Percentiles rank a stretch among this genome's conserved stretches.
Evolutionary conservation across 306 rosid genomes (phyloP).

Genomic region (Sphenostylis stenocarpa): DNA sequence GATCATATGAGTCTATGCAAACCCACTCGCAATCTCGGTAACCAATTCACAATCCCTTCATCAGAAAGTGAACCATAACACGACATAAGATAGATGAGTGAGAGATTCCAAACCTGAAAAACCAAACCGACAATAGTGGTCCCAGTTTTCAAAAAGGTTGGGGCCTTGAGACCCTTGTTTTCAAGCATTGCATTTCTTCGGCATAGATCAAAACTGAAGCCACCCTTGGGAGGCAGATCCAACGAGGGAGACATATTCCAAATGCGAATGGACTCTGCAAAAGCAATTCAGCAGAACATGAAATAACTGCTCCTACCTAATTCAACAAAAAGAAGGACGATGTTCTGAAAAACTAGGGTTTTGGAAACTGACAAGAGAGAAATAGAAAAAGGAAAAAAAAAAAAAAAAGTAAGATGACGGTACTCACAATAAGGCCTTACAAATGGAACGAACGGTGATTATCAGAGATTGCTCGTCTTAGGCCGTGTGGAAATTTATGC

Average conservation of each 20-base stretch:
- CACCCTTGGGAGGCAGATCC: constrained; percentile 85
- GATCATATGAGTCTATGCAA: background rate
- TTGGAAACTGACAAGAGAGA: background rate
- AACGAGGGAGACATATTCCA: constrained; percentile 53
- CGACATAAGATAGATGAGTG: too few relatives aligned
- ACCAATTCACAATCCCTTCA: background rate
- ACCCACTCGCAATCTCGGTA: background rate
- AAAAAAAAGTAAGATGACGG: background rate
- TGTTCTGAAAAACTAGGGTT: background rate
- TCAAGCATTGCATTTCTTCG: constrained; percentile 86
- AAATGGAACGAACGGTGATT: background rate
- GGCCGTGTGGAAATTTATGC: background rate
- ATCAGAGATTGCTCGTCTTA: background rate
- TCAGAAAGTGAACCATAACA: background rate
- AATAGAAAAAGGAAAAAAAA: background rate
- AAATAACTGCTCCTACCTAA: background rate
- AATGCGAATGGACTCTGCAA: constrained; percentile 37
- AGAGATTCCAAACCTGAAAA: constrained; percentile 57
- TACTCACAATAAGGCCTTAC: background rate
- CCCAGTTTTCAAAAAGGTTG: constrained; percentile 79
- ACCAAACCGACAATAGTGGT: constrained; percentile 89
- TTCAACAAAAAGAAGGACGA: background rate
- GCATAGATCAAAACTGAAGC: constrained; percentile 85
- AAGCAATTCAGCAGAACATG: background rate
- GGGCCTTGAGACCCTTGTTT: constrained; percentile 61